Conservation (phyloP, 495 filamentous ascomycete genomes). For the Penicillium crystallinum region DNA sequence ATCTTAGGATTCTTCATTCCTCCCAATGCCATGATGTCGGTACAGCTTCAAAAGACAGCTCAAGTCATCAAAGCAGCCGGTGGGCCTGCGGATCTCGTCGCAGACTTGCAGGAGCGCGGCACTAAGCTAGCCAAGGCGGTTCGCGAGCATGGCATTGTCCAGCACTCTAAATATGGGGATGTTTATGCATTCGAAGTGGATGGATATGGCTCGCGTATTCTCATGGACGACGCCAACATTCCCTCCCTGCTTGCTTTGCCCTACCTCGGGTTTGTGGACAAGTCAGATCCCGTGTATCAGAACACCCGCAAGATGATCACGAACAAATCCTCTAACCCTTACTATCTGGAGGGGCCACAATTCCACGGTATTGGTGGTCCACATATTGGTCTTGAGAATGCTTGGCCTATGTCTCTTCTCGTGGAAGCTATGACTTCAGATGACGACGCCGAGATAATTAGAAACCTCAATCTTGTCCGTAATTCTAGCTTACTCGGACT, state of each 20-base stretch:
- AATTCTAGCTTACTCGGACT: conserved; percentile 69
- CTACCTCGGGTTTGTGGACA: conserved; percentile 73
- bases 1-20: conserved; percentile 95
- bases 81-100: conserved; percentile 42
- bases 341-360: conserved; percentile 71
- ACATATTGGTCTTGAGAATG: conserved; percentile 73
- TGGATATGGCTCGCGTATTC: conserved; percentile 81
- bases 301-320: conserved; percentile 94
- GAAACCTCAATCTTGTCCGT: conserved; percentile 66
- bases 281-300: conserved; percentile 64
- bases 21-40: conserved; percentile 91
- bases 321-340: conserved; percentile 74
- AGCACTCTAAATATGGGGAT: conserved; percentile 72
- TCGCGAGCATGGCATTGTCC: conserved; percentile 85
- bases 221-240: conserved; percentile 98
- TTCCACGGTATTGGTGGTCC: conserved; percentile 89
- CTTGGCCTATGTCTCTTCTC: conserved; percentile 96
- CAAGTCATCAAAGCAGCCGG: conserved; percentile 57
- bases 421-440: conserved; percentile 88
- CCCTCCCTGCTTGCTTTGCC: conserved; percentile 86
- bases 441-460: conserved; percentile 75
- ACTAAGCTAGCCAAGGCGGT: conserved; percentile 68
- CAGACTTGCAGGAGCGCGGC: conserved; percentile 58
- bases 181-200: conserved; percentile 98
- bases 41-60: conserved; percentile 77